Evolutionary conservation across 495 filamentous ascomycete genomes (phyloP).

Genomic region (Hypoxylon rickii): DNA sequence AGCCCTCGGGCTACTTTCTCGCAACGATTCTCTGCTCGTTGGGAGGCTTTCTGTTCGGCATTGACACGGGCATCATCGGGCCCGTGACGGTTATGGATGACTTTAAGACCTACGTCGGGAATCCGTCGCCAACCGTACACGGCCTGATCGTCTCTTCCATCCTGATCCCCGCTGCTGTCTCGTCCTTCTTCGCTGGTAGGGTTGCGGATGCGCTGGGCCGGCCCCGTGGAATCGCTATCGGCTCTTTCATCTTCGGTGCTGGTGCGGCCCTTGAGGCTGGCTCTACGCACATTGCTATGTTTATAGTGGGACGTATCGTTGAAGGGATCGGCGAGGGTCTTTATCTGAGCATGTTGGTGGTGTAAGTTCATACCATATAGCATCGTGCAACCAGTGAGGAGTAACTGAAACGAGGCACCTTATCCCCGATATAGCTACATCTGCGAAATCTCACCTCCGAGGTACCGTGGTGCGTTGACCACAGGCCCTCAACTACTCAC

Average conservation of each 20-base stretch:
- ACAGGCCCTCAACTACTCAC: constrained; percentile 62
- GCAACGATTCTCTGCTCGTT: constrained; percentile 29
- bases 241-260: constrained; percentile 57
- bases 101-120: constrained; percentile 57
- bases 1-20: constrained; percentile 27
- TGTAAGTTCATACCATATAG: constrained; percentile 36
- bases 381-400: not conserved
- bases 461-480: constrained; percentile 57
- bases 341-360: constrained; percentile 60
- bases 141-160: constrained; percentile 71
- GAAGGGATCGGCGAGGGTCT: constrained; percentile 65
- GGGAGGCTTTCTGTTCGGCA: constrained; percentile 40
- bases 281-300: constrained; percentile 58
- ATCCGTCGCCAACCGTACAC: constrained; percentile 60
- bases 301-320: constrained; percentile 60
- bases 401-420: not conserved
- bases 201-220: constrained; percentile 64
- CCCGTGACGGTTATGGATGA: constrained; percentile 65
- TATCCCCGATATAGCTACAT: constrained; percentile 43
- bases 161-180: constrained; percentile 63
- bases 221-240: constrained; percentile 56
- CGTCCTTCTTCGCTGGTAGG: constrained; percentile 66
- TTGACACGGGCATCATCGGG: constrained; percentile 70
- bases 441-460: constrained; percentile 64
- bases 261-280: constrained; percentile 57